Percentiles rank a stretch among this genome's conserved stretches.
Evolutionary conservation across 257 asterid species (phyloP).

Genomic region (Petunia axillaris): DNA sequence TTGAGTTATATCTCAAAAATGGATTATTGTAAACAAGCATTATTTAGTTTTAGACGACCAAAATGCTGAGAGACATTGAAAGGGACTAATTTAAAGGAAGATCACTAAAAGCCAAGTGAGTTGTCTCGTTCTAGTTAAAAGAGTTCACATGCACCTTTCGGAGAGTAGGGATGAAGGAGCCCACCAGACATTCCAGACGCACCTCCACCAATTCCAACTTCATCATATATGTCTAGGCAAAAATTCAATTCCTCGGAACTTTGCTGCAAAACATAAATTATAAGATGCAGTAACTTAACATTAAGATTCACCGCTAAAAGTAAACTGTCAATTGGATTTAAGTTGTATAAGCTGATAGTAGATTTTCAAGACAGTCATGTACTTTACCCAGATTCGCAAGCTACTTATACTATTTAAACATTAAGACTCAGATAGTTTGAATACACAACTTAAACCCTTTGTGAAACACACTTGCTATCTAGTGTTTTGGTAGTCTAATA

Average conservation of each 20-base stretch:
- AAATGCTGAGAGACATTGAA: neutral
- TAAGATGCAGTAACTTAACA: neutral
- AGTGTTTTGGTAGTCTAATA: no score
- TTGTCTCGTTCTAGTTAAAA: conserved; percentile 6
- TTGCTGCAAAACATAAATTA: conserved; percentile 47
- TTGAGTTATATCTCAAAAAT: conserved; percentile 24
- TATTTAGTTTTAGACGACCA: neutral
- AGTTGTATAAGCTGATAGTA: neutral
- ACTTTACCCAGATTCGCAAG: no score
- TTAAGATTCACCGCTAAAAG: neutral
- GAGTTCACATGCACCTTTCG: conserved; percentile 62
- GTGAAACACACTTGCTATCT: no score
- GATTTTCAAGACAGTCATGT: neutral
- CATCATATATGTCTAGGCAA: conserved; percentile 82
- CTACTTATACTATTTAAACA: no score
- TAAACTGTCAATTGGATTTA: neutral
- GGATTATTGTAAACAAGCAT: neutral
- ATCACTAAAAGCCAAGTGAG: neutral
- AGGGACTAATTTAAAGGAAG: conserved; percentile 21
- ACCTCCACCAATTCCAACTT: conserved; percentile 94
- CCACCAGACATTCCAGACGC: conserved; percentile 99
- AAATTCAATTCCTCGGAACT: conserved; percentile 61
- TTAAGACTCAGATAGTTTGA: neutral
- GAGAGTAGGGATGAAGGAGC: conserved; percentile 94
- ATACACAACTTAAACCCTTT: neutral